A percentile compares a stretch with the other conserved stretches of the same genome.
These are phyloP conservation scores for Pyrenophora tritici-repentis DNA, from an alignment of 2,329 filamentous ascomycete species.

Conservation along the genomic window DNA sequence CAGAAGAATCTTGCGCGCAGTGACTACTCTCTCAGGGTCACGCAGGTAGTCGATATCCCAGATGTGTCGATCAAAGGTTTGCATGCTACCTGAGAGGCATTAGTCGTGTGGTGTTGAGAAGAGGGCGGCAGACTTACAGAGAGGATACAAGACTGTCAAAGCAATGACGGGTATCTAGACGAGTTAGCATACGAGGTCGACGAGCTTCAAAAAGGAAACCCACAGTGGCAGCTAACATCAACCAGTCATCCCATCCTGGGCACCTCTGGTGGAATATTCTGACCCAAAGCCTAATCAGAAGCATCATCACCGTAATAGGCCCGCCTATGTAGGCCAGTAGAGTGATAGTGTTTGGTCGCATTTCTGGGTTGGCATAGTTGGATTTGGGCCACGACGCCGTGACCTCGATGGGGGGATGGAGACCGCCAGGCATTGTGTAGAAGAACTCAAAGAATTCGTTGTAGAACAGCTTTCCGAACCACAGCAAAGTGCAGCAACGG, in stretches of 20 bases:
- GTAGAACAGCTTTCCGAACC: not conserved
- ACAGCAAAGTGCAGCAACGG: not conserved
- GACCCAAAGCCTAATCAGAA: constrained; percentile 37
- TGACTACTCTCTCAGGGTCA: constrained; percentile 16
- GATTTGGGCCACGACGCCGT: constrained; percentile 31
- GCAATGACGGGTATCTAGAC: constrained; percentile 24
- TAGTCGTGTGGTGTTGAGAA: constrained; percentile 2
- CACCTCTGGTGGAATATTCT: constrained; percentile 32
- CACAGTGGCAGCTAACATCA: constrained; percentile 35
- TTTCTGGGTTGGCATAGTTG: constrained; percentile 31
- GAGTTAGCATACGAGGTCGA: constrained; percentile 9
- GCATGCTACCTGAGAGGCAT: constrained; percentile 19
- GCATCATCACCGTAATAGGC: constrained; percentile 28
- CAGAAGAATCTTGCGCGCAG: constrained; percentile 36
- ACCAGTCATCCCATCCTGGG: constrained; percentile 38
- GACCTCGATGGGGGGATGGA: constrained; percentile 34
- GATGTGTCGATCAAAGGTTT: constrained; percentile 32
- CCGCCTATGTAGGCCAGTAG: constrained; percentile 29
- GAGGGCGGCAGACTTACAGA: constrained; percentile 13
- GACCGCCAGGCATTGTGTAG: constrained; percentile 36
- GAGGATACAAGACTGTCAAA: constrained; percentile 27
- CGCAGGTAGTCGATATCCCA: constrained; percentile 31
- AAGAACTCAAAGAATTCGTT: not conserved
- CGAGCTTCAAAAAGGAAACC: not conserved
- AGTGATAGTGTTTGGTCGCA: constrained; percentile 24